These are phyloP conservation scores for Cicer arietinum DNA, from an alignment of 306 rosid species.

Conservation along the genomic window DNA sequence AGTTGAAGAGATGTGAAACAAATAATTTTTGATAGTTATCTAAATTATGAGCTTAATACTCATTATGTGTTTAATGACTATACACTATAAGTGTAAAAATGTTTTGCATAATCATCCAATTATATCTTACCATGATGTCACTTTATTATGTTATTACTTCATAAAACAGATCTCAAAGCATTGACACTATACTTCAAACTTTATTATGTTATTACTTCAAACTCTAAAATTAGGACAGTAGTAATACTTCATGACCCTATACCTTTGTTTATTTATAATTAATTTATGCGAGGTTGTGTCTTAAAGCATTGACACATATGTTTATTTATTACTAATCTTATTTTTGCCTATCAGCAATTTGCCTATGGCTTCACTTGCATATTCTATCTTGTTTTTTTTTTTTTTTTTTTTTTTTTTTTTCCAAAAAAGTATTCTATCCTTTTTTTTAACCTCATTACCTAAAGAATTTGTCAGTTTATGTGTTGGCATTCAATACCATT, in stretches of 20 bases:
- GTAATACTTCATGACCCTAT: not conserved
- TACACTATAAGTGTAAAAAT: no score
- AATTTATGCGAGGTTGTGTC: not conserved
- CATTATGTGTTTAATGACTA: no score
- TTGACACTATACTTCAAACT: no score
- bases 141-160: no score
- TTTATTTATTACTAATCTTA: not conserved
- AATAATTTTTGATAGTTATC: conserved; percentile 6
- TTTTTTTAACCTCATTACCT: not conserved
- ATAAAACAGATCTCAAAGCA: no score
- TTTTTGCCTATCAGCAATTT: not conserved
- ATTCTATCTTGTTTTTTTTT: not conserved
- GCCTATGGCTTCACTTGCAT: not conserved
- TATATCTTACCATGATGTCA: no score
- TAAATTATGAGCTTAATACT: no score
- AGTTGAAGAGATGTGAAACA: not conserved
- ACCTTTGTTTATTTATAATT: not conserved
- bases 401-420: no score
- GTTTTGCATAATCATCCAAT: no score
- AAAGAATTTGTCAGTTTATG: not conserved
- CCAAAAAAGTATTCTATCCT: no score
- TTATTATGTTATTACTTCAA: no score
- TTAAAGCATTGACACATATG: not conserved
- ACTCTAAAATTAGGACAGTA: not conserved
- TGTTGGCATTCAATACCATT: not conserved